Evolutionary conservation across 306 rosid species (phyloP), one percentile per base, ranked within the genome.

Genomic region (Vigna hirtella): DNA sequence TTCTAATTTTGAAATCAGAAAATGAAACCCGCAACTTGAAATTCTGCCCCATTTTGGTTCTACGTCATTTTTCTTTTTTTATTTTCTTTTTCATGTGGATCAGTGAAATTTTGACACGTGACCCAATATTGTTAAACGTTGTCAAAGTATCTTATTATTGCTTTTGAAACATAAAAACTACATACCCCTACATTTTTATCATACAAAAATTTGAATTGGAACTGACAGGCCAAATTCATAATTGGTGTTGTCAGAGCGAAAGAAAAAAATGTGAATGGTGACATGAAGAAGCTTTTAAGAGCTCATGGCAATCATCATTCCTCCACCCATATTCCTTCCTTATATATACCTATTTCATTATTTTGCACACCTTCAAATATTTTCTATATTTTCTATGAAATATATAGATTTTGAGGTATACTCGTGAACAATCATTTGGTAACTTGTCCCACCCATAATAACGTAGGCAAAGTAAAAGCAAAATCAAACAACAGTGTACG

Each of bases 401-500:
- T 26, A 26, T 26, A 26, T 76, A 51, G 22, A 50, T 49, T 50
- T 77, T 38, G 9, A 24, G 81, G 57, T 26, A n/a, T 24, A 38
- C 4, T 38, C 28, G 1, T 73, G 80, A 56, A 20, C 55, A 22
- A 67, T 20, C 43, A 51, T n/a, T 59, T 24, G 64, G 58, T 61
- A 45, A 57, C 40, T 11, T 70, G 78, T 52, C 85, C 81, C 73
- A 70, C 74, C n/a, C 4, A 45, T 18, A 61, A 40, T n/a, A 36
- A 69, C 77, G 77, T 62, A 63, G 48, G 26, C 69, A 62, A 82
- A 82, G 82, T 47, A 58, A 62, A 53, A 64, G 80, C 78, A 76
- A 76, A 64, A 76, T 70, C 73, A 82, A 82, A 76, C 50, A 63
- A 22, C 64, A 56, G 76, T 56, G 76, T 68, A 56, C 76, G 59